phyloP scores from a whole-genome alignment of 2,329 filamentous ascomycete species.

The Penicillium sp. region DNA sequence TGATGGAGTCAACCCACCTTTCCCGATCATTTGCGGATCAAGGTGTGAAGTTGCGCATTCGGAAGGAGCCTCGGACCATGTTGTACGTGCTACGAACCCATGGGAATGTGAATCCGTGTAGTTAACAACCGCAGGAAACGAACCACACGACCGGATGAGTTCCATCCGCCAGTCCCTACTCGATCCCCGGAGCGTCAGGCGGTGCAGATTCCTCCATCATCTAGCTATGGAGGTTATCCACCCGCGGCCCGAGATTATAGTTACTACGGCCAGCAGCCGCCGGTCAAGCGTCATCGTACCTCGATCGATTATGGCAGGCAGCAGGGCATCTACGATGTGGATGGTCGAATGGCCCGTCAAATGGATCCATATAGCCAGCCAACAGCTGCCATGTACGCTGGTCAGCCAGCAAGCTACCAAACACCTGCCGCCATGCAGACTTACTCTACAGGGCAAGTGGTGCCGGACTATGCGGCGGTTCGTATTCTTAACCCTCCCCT shows the following conservation, averaged over 20 bases:
- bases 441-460: slow-evolving; percentile 38
- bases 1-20: slow-evolving; percentile 77
- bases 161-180: slow-evolving; percentile 35
- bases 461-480: slow-evolving; percentile 41
- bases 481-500: slow-evolving; percentile 15
- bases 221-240: slow-evolving; percentile 35
- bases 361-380: slow-evolving; percentile 40
- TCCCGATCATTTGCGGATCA: slow-evolving; percentile 84
- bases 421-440: slow-evolving; percentile 36
- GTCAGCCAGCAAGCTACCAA: slow-evolving; percentile 36
- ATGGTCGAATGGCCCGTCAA: slow-evolving; percentile 38
- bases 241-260: slow-evolving; percentile 36
- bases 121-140: slow-evolving; percentile 40
- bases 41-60: slow-evolving; percentile 75
- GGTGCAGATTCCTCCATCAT: slow-evolving; percentile 36
- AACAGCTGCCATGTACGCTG: slow-evolving; percentile 31
- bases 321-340: slow-evolving; percentile 38
- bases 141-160: slow-evolving; percentile 40
- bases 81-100: slow-evolving; percentile 32
- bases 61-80: slow-evolving; percentile 73
- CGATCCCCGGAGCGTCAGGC: slow-evolving; percentile 41
- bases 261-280: slow-evolving; percentile 33
- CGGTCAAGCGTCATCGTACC: slow-evolving; percentile 42
- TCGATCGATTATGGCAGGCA: slow-evolving; percentile 41
- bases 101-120: not conserved